Evolutionary conservation across 768 basidiomycete species (phyloP).

Genomic region (Phanerochaete carnosa): DNA sequence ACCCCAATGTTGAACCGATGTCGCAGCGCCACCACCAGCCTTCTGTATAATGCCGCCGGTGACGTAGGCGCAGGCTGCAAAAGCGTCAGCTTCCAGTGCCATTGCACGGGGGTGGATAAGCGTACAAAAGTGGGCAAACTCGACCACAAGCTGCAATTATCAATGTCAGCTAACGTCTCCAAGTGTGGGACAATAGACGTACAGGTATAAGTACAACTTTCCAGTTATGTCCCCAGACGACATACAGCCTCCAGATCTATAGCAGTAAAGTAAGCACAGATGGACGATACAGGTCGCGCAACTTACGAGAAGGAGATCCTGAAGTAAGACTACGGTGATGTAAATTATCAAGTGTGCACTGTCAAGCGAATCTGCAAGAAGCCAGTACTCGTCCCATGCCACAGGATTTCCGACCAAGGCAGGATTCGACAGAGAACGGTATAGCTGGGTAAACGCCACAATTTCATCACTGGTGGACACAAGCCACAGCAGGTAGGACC

Average conservation of each 20-base stretch:
- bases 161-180: background rate
- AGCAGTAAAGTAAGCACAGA: background rate
- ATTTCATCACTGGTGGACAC: background rate
- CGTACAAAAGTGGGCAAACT: constrained; percentile 20
- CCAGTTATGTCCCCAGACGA: constrained; percentile 22
- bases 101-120: background rate
- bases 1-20: background rate
- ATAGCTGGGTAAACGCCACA: background rate
- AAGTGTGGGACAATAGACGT: background rate
- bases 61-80: background rate
- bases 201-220: constrained; percentile 18
- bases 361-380: background rate
- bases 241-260: constrained; percentile 21
- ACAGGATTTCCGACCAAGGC: background rate
- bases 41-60: background rate
- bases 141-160: constrained; percentile 17
- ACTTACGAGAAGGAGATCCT: background rate
- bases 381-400: background rate
- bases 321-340: background rate
- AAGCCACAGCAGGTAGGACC: background rate
- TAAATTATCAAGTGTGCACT: background rate
- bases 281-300: no score
- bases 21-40: background rate
- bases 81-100: background rate
- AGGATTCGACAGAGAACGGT: background rate